Base-by-base conservation (phyloP, 2,329 filamentous ascomycete species). In the Capronia americana region DNA sequence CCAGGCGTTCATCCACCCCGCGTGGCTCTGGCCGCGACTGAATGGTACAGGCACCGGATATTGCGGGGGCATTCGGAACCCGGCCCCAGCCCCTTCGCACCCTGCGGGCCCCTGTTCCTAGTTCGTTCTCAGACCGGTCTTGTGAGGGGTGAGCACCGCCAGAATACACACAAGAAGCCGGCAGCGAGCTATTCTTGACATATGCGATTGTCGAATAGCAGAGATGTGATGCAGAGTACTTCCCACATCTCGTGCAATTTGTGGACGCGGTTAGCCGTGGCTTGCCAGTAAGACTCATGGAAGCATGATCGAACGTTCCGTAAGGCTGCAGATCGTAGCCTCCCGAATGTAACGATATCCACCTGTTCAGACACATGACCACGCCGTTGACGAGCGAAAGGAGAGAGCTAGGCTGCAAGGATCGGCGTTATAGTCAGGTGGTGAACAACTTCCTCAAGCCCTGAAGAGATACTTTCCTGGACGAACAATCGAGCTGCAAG, bases 291-390 rank as follows among this genome's bases (percentile, higher is more conserved):
- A n/a, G 26, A 23, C 11, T 41, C n/a, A 56, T 56, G 20, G 59
- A 62, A 62, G 17, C 17, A 23, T 32, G 10, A 48, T 55, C 50
- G 59, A 62, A 62, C 24, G 23, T 62, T 62, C 59, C 34, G 6
- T 62, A 56, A 41, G 59, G 59, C 59, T 62, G 59, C 48, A 41
- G 58, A 61, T 61, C 58, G 12, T 20, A 34, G 34, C 32, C 23
- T 30, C 12, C 30, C 28, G 30, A 11, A 41, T 61, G 48, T 61
- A 61, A 53, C 58, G 48, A 55, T 55, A 55, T 55, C 26, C 23
- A 28, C 53, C 53, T 17, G 53, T 34, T 8, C 26, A 28, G 23
- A 55, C 53, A 55, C 53, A 55, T 55, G 51, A 55, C 53, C 53
- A 55, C 12, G 53, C 12, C 53, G 10, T 55, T 11, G 12, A 30